Conservation (phyloP, 495 filamentous ascomycete species). For the Aspergillus wentii region DNA sequence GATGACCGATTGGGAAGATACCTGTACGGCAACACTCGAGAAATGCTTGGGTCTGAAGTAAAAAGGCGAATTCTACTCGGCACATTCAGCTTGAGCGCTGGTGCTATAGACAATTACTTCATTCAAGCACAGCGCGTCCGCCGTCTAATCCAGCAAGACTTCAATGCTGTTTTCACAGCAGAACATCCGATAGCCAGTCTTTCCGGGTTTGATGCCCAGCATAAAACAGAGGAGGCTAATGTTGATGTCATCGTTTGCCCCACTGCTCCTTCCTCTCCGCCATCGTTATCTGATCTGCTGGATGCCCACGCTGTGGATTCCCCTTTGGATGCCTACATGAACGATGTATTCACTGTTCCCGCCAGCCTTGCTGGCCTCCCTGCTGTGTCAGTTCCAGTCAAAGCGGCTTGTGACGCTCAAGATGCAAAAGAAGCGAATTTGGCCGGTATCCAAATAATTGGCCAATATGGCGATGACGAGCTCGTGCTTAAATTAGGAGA, state of each 20-base stretch:
- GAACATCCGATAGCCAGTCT: too few species aligned
- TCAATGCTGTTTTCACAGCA: conserved; percentile 68
- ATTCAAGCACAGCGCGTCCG: conserved; percentile 87
- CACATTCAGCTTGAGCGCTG: conserved; percentile 83
- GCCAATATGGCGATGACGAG: conserved; percentile 86
- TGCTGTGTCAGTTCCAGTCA: conserved; percentile 77
- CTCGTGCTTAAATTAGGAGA: conserved; percentile 39
- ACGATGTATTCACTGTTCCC: conserved; percentile 93
- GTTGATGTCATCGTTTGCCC: conserved; percentile 90
- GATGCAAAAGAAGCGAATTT: conserved; percentile 25
- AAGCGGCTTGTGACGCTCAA: conserved; percentile 17
- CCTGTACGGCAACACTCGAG: conserved; percentile 70
- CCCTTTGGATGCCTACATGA: conserved; percentile 65
- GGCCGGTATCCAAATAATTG: conserved; percentile 82
- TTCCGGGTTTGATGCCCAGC: conserved; percentile 44
- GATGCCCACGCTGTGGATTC: conserved; percentile 21
- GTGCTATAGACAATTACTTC: conserved; percentile 95
- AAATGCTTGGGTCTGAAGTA: conserved; percentile 79
- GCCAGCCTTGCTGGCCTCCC: conserved; percentile 90
- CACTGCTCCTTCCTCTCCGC: conserved; percentile 75
- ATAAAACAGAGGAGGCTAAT: conserved; percentile 35
- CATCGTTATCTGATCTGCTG: conserved; percentile 50
- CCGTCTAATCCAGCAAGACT: conserved; percentile 77
- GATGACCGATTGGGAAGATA: conserved; percentile 38
- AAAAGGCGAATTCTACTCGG: conserved; percentile 82